Evolutionary conservation across 345 rosid species (phyloP), one percentile per base, ranked within the genome.

Genomic region (Citrus hindsii): DNA sequence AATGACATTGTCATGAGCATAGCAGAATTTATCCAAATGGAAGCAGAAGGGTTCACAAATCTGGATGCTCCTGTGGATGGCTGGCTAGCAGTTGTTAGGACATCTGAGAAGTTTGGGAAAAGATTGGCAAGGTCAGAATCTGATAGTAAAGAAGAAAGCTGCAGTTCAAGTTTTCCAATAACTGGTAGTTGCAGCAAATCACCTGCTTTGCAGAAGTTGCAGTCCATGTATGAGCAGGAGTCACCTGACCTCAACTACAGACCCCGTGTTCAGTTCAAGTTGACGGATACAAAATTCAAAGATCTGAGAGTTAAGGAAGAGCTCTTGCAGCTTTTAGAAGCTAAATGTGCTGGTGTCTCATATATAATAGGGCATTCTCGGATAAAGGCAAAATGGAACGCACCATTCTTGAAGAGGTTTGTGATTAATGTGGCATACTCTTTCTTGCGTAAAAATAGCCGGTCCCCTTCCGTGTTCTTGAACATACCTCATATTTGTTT

Each of bases 11-110:
- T 92, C 72, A 90, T 88, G 92, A 94, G 94, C 87, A 80, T 96
- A 7, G 94, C 95, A 7, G 98, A 96, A 87, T 96, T 94, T 80
- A 94, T 96, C 85, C 97, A 93, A 78, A 85, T 93, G 75, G 98
- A 94, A 85, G 89, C 98, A 1, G 98, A 91, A 88, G 95, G 90
- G 38, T 78, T 81, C 4, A 87, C 90, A 4, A 81, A 89, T 59
- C 68, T 71, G 1, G 92, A 90, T 60, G 85, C 91, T 32, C 79
- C 91, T 37, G 69, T 87, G 4, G 98, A 92, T 5, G 93, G 96
- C 6, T 83, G 92, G 83, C 85, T 91, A 42, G 98, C 98, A 3
- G 93, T 94, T 59, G 96, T 95, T 74, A 85, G 85, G 76, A 82
- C 99, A 64, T 93, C 98, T 2, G 93, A 87, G 56, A 92, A 89